Conservation (phyloP, 441 rosid genomes). For the Biscutella laevigata region DNA sequence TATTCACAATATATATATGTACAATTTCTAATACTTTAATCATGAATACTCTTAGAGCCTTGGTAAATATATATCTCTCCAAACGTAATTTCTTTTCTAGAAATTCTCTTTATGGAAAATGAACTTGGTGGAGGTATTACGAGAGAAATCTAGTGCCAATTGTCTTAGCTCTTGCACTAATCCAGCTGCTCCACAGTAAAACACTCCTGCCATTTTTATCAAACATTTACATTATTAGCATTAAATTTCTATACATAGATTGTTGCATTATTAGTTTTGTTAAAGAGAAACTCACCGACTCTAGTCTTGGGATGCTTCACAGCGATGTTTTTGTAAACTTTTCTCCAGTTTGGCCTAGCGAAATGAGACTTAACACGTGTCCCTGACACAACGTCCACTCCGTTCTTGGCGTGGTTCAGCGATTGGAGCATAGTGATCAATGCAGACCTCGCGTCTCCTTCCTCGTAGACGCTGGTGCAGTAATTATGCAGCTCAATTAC, state of each 20-base stretch:
- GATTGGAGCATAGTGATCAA: slow-evolving; percentile 62
- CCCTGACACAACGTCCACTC: slow-evolving; percentile 63
- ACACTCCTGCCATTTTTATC: slow-evolving; percentile 42
- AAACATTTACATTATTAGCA: slow-evolving; percentile 2
- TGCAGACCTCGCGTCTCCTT: slow-evolving; percentile 70
- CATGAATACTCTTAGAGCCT: slow-evolving; percentile 14
- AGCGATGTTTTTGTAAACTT: slow-evolving; percentile 46
- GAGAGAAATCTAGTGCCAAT: slow-evolving; percentile 49
- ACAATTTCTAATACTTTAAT: neutral
- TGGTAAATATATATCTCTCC: neutral
- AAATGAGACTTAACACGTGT: slow-evolving; percentile 61
- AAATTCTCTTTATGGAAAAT: slow-evolving; percentile 62
- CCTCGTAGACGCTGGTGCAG: slow-evolving; percentile 70
- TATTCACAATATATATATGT: slow-evolving; percentile 6
- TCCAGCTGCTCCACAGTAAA: slow-evolving; percentile 56
- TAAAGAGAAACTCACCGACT: slow-evolving; percentile 38
- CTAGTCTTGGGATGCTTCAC: slow-evolving; percentile 36
- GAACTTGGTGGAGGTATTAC: slow-evolving; percentile 52
- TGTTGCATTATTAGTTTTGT: neutral
- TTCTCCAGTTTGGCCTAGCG: slow-evolving; percentile 58
- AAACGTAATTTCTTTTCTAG: slow-evolving; percentile 17
- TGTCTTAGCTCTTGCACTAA: slow-evolving; percentile 41
- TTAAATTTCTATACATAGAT: neutral
- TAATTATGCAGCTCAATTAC: slow-evolving; percentile 65
- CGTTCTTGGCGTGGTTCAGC: slow-evolving; percentile 50